Evolutionary conservation across 2,329 filamentous ascomycete genomes (phyloP), one percentile per base, ranked within the genome.

Genomic region (Botrytis cinerea): DNA sequence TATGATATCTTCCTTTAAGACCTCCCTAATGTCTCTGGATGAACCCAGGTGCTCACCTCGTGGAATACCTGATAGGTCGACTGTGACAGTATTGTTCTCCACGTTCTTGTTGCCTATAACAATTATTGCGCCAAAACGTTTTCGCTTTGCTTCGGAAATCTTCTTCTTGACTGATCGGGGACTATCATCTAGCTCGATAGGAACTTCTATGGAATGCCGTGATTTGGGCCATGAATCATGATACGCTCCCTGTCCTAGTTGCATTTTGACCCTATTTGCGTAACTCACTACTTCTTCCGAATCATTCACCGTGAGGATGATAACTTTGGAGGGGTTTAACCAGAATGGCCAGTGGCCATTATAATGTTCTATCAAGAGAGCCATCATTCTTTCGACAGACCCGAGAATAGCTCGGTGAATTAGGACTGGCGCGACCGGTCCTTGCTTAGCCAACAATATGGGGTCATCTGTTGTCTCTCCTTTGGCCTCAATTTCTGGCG

Each of bases 351-450:
- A 97, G 73, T 87, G 88, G 25, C 93, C 93, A 73, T 91, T 87
- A 78, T 95, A 93, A 77, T 93, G 91, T 82, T 97, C 94, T 72
- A 96, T 95, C 59, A 97, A 83, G 22, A 97, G 85, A 5, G 94
- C 94, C 87, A 97, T 91, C 75, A 97, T 89, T 63, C 94, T 88
- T 82, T 97, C 94, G 8, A 97, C 87, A 0, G 93, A 96, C 25
- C 94, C 94, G 70, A 97, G 87, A 51, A 97, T 92, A 22, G 94
- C 94, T 68, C 94, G 89, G 81, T 97, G 94, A 70, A 97, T 91
- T 80, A 97, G 88, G 54, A 97, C 93, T 0, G 94, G 94, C 2
- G 84, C 86, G 6, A 91, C 91, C 1, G 85, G 84, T 28, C 90
- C 91, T 22, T 85, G 86, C n/a, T 84, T 81, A 0, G 84, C 84